Conservation (phyloP, 305 asterid genomes). For the Petunia hybrid region DNA sequence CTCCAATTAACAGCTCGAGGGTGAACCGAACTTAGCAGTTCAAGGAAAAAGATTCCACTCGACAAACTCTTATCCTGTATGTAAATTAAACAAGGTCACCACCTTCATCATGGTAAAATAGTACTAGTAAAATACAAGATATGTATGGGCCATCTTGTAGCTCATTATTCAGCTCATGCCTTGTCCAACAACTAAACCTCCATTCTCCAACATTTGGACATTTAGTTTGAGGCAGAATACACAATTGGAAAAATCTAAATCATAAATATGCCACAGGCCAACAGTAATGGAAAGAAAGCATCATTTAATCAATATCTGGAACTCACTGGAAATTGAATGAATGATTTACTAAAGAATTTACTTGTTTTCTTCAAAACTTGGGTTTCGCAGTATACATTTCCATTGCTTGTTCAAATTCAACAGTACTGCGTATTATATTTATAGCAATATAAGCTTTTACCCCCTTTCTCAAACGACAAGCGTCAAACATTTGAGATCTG, state of each 20-base stretch:
- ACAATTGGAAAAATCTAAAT: neutral
- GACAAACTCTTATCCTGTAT: constrained; percentile 91
- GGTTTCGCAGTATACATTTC: constrained; percentile 10
- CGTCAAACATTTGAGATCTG: neutral
- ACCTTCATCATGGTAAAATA: constrained; percentile 10
- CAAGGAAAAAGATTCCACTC: constrained; percentile 81
- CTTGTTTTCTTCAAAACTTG: constrained; percentile 5
- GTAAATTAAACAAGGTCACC: constrained; percentile 38
- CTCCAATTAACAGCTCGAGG: constrained; percentile 98
- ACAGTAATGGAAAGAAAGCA: constrained; percentile 14
- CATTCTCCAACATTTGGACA: constrained; percentile 1
- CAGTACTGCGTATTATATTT: neutral
- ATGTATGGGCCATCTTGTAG: neutral
- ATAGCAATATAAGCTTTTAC: constrained; percentile 16
- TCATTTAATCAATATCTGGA: neutral
- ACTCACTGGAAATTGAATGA: neutral
- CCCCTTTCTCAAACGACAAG: too few relatives aligned
- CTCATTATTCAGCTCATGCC: constrained; percentile 19
- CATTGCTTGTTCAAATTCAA: neutral
- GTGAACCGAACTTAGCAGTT: constrained; percentile 91
- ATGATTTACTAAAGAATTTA: neutral
- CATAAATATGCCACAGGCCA: neutral
- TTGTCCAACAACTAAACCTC: neutral
- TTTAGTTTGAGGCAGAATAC: neutral
- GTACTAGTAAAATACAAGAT: neutral